Evolutionary conservation across 495 filamentous ascomycete species (phyloP), one percentile per base, ranked within the genome.

Genomic region (Endocarpon pusillum): DNA sequence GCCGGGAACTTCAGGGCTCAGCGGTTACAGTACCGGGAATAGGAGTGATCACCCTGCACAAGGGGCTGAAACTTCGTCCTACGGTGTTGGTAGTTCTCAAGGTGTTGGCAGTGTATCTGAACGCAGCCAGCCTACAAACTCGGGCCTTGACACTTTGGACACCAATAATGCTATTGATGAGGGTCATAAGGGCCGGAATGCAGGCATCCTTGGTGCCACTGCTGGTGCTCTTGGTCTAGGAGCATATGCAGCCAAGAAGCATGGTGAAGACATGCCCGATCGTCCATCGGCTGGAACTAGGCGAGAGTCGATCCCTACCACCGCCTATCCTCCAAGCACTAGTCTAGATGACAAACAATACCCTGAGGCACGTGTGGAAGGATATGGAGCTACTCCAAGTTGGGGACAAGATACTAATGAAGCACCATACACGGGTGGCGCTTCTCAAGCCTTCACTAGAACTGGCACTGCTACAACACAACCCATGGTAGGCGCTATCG

Each of bases 141-240:
- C 47, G 33, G 54, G 56, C 10, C 55, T 42, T 21, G 52, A 44
- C 48, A 40, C 34, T 34, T 61, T 52, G 32, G 55, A 62, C 44
- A 20, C 66, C 10, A 52, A 59, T 32, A 69, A 70, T 46, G 62
- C 63, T 35, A 40, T 21, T 42, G 58, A 62, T 36, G 34, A 39
- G 6, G 35, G 34, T 15, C 40, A 42, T 12, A 15, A 33, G 12
- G 36, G 40, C 20, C 25, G 36, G 15, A 36, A 42, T 39, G 36
- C 36, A 16, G 40, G 37, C 8, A 14, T 42, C 19, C 18, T 22
- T 4, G 40, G 40, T 11, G 40, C 40, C 21, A 36, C 26, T 5
- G 28, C 28, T 31, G 28, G 28, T 31, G 28, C 28, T 4, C 12
- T 31, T n/a, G 39, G 39, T n/a, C 21, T 38, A 11, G 40, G 17